Evolutionary conservation across 176 grass and related monocot genomes (phyloP).

Genomic region (Cocos nucifera): DNA sequence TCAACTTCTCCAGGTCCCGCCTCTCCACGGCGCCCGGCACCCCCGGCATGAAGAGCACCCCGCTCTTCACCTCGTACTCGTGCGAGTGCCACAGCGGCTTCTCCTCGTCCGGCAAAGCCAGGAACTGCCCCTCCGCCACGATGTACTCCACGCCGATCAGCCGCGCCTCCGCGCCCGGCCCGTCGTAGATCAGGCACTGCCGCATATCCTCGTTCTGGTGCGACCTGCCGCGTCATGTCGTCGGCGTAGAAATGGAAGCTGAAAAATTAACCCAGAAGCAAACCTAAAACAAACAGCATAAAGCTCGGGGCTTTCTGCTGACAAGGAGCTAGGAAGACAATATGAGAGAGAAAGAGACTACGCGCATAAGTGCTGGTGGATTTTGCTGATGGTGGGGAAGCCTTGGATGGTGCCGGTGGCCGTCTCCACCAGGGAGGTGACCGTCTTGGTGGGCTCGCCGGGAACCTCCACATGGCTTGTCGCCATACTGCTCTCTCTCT

Average conservation of each 20-base stretch:
- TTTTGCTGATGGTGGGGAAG: conserved; percentile 53
- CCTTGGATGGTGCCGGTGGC: conserved; percentile 64
- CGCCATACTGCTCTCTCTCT: conserved; percentile 16
- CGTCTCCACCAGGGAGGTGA: conserved; percentile 54
- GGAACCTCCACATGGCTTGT: conserved; percentile 43
- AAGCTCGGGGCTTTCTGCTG: background rate
- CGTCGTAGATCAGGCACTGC: conserved; percentile 84
- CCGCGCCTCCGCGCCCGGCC: conserved; percentile 29
- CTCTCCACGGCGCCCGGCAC: conserved; percentile 50
- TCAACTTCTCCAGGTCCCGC: conserved; percentile 42
- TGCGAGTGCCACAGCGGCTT: conserved; percentile 89
- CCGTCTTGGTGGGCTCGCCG: conserved; percentile 54
- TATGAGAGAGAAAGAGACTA: background rate
- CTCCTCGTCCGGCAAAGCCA: conserved; percentile 66
- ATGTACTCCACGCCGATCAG: conserved; percentile 88
- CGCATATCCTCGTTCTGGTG: conserved; percentile 73
- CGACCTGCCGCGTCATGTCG: conserved; percentile 69
- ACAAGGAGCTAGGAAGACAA: background rate
- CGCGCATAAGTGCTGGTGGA: conserved; percentile 89
- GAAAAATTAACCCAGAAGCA: background rate
- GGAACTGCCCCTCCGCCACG: conserved; percentile 44
- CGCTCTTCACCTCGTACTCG: conserved; percentile 81
- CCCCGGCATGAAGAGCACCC: conserved; percentile 58
- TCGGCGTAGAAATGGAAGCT: conserved; percentile 79
- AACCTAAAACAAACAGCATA: background rate